Conservation (phyloP, 1,139 yeast species). For the Saccharomyces hybrid region DNA sequence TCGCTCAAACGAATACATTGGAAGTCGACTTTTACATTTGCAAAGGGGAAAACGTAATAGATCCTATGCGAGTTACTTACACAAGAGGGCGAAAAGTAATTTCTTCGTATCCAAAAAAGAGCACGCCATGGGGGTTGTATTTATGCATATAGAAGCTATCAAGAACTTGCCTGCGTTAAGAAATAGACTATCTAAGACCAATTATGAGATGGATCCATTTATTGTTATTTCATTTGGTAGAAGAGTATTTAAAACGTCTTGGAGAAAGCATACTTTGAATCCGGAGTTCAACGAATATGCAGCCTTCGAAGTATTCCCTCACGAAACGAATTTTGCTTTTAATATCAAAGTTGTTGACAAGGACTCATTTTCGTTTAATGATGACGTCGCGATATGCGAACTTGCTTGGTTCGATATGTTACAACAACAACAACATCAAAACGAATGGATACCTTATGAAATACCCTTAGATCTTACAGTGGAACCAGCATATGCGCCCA, state of each 20-base stretch:
- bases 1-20: conserved; percentile 6
- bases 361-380: conserved; percentile 76
- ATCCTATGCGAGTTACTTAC: conserved; percentile 7
- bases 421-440: conserved; percentile 15
- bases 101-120: conserved; percentile 26
- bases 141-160: conserved; percentile 67
- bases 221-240: conserved; percentile 87
- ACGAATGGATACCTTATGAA: conserved; percentile 17
- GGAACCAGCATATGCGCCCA: conserved; percentile 34
- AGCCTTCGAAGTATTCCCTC: conserved; percentile 66
- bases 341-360: conserved; percentile 73
- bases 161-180: conserved; percentile 61
- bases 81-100: conserved; percentile 10
- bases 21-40: conserved; percentile 2
- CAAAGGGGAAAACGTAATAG: conserved; percentile 5
- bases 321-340: conserved; percentile 58
- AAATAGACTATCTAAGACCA: conserved; percentile 55
- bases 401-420: conserved; percentile 47
- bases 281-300: conserved; percentile 79
- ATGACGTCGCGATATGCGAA: conserved; percentile 62
- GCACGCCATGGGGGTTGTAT: conserved; percentile 54
- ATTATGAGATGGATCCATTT: conserved; percentile 92
- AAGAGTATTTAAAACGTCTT: conserved; percentile 77
- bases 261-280: conserved; percentile 73
- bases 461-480: conserved; percentile 34